Conservation (phyloP, 805 yeast genomes). For the Pichia manshurica region DNA sequence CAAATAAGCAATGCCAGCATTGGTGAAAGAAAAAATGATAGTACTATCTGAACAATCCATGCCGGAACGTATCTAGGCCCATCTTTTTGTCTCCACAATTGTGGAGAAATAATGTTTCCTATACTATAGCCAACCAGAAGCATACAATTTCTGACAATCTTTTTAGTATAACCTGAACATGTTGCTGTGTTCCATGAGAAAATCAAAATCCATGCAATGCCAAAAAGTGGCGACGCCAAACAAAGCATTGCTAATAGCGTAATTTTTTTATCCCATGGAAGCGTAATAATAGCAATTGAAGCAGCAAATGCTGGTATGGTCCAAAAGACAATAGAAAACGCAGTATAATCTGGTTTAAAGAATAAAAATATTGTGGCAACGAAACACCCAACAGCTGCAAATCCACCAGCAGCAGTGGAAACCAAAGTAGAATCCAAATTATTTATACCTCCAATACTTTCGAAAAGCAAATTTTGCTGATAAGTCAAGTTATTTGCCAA, state of each 20-base stretch:
- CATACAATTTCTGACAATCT: slow-evolving; percentile 41
- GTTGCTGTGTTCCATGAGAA: slow-evolving; percentile 25
- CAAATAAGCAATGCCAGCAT: slow-evolving; percentile 37
- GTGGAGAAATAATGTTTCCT: slow-evolving; percentile 51
- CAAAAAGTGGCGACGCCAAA: slow-evolving; percentile 38
- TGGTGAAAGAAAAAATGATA: slow-evolving; percentile 44
- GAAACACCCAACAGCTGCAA: slow-evolving; percentile 36
- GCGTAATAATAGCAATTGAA: slow-evolving; percentile 30
- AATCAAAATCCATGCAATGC: slow-evolving; percentile 23
- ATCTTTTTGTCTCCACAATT: slow-evolving; percentile 45
- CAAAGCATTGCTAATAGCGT: slow-evolving; percentile 44
- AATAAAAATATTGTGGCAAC: slow-evolving; percentile 33
- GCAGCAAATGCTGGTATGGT: slow-evolving; percentile 29
- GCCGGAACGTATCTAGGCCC: slow-evolving; percentile 44
- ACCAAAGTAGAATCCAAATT: slow-evolving; percentile 45
- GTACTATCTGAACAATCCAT: slow-evolving; percentile 51
- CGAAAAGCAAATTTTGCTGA: slow-evolving; percentile 46
- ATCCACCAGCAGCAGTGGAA: slow-evolving; percentile 49
- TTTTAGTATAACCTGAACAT: slow-evolving; percentile 47
- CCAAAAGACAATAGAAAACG: not conserved
- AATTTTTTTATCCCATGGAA: not conserved
- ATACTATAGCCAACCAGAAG: slow-evolving; percentile 43
- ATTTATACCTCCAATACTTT: slow-evolving; percentile 34
- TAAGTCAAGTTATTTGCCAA: slow-evolving; percentile 50
- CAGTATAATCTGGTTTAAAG: slow-evolving; percentile 20